Conservation (phyloP, 805 yeast species). For the Yamadazyma sp. region DNA sequence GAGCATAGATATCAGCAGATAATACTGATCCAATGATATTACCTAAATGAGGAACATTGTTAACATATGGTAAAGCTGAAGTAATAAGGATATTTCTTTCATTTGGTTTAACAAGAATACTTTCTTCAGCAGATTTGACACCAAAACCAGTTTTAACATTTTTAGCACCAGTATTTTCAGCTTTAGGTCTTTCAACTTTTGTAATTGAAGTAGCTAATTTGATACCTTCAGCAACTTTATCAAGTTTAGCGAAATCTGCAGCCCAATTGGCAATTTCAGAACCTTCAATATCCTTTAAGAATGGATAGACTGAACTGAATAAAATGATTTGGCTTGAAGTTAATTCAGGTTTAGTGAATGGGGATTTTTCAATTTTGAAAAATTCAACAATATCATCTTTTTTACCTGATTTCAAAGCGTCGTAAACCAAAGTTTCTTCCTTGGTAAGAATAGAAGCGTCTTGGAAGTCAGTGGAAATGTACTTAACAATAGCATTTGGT, state of each 20-base stretch:
- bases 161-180: slow-evolving; percentile 38
- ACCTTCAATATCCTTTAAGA: slow-evolving; percentile 20
- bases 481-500: slow-evolving; percentile 69
- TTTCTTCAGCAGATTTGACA: slow-evolving; percentile 27
- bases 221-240: slow-evolving; percentile 45
- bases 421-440: slow-evolving; percentile 46
- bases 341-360: slow-evolving; percentile 22
- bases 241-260: slow-evolving; percentile 32
- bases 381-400: slow-evolving; percentile 20
- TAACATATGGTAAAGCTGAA: slow-evolving; percentile 96
- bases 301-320: slow-evolving; percentile 57
- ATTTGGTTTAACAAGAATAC: slow-evolving; percentile 55
- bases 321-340: slow-evolving; percentile 55
- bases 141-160: slow-evolving; percentile 29
- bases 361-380: slow-evolving; percentile 15
- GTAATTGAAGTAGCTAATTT: slow-evolving; percentile 46
- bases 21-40: slow-evolving; percentile 94
- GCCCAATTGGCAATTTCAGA: slow-evolving; percentile 35
- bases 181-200: slow-evolving; percentile 38
- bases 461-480: slow-evolving; percentile 49
- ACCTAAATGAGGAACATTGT: slow-evolving; percentile 98
- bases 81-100: slow-evolving; percentile 86
- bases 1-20: slow-evolving; percentile 89
- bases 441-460: slow-evolving; percentile 28
- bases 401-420: slow-evolving; percentile 34